Conservation (phyloP, 768 basidiomycete genomes). For the Glaciozyma antarctica region DNA sequence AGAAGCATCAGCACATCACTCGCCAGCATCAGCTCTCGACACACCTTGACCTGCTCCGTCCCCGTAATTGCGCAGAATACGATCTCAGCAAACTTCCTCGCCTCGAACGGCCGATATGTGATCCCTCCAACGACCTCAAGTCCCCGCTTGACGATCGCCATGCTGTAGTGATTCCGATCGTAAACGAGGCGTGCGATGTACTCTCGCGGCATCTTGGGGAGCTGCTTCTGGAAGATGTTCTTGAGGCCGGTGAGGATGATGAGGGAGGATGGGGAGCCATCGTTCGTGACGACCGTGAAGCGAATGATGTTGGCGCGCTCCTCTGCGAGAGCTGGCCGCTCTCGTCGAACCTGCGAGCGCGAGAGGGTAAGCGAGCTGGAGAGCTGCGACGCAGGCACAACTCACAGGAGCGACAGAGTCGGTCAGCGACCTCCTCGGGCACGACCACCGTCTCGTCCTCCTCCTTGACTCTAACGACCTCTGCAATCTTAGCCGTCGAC, state of each 20-base stretch:
- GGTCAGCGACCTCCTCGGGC: conserved; percentile 15
- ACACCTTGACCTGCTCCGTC: conserved; percentile 91
- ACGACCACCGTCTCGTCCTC: conserved; percentile 23
- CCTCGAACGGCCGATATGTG: conserved; percentile 90
- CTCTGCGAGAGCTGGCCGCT: conserved; percentile 71
- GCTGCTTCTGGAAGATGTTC: conserved; percentile 89
- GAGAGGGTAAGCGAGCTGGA: not conserved
- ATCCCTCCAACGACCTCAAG: conserved; percentile 96
- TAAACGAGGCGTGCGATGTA: conserved; percentile 94
- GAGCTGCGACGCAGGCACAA: not conserved
- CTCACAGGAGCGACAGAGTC: conserved; percentile 10
- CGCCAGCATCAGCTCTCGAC: conserved; percentile 8
- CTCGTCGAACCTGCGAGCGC: conserved; percentile 36
- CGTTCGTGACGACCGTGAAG: conserved; percentile 75
- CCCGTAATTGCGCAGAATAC: conserved; percentile 97
- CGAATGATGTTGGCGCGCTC: conserved; percentile 72
- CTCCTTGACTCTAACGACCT: conserved; percentile 16
- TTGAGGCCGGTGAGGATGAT: conserved; percentile 90
- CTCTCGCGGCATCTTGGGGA: conserved; percentile 98
- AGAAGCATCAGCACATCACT: not conserved
- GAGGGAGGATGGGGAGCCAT: conserved; percentile 59
- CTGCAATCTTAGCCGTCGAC: not conserved
- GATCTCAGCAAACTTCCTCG: conserved; percentile 91
- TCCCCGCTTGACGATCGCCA: conserved; percentile 91
- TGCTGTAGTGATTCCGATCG: conserved; percentile 78